phyloP scores from a whole-genome alignment of 495 filamentous ascomycete genomes.

The Corynascus novoguineensis region DNA sequence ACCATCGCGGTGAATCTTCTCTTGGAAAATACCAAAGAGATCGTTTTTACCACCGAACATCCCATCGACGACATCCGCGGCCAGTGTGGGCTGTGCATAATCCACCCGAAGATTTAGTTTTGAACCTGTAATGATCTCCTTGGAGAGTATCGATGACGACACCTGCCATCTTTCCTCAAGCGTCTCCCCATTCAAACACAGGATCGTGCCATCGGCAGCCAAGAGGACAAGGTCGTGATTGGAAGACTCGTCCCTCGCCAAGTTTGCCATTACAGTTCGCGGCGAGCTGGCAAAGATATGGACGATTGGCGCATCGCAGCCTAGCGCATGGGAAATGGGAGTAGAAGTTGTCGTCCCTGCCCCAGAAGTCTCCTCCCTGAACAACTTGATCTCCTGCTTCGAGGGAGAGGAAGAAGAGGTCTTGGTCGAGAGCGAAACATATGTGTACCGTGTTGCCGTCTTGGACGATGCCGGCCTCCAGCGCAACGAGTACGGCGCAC shows the following conservation, averaged over 20 bases:
- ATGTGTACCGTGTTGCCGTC: constrained; percentile 65
- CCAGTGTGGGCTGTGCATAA: constrained; percentile 33
- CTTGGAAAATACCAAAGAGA: constrained; percentile 35
- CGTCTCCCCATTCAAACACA: constrained; percentile 38
- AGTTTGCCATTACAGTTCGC: constrained; percentile 8
- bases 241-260: constrained; percentile 8
- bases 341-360: constrained; percentile 50
- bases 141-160: constrained; percentile 29
- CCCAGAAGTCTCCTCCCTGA: constrained; percentile 57
- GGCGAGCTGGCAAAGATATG: constrained; percentile 27
- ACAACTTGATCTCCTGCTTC: constrained; percentile 43
- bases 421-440: constrained; percentile 43
- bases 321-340: constrained; percentile 18
- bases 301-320: constrained; percentile 24
- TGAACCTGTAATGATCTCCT: constrained; percentile 31
- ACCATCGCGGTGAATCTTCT: constrained; percentile 32
- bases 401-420: constrained; percentile 28
- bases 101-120: constrained; percentile 32
- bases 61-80: constrained; percentile 41
- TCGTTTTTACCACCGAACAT: constrained; percentile 39
- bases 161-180: constrained; percentile 38
- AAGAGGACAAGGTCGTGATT: constrained; percentile 36
- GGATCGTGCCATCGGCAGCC: constrained; percentile 34
- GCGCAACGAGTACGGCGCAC: constrained; percentile 69
- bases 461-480: constrained; percentile 48